phyloP scores from a whole-genome alignment of 352 stramenopile species.

The Pythium phragmitis region DNA sequence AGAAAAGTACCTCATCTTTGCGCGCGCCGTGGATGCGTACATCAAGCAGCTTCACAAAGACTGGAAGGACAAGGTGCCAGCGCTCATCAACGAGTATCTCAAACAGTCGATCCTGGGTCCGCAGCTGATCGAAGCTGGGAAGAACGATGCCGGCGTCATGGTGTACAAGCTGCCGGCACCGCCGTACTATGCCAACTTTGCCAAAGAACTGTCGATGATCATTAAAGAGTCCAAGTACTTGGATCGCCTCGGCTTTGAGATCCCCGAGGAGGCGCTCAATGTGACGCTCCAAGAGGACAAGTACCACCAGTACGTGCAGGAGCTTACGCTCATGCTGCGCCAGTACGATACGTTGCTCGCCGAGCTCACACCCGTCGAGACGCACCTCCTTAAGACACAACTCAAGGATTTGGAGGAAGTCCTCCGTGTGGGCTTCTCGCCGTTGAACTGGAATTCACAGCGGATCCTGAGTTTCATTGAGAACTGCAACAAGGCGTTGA shows the following conservation, averaged over 20 bases:
- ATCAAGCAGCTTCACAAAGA: conserved; percentile 92
- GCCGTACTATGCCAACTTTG: conserved; percentile 94
- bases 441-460: conserved; percentile 97
- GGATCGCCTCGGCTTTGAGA: conserved; percentile 94
- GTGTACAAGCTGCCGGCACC: conserved; percentile 85
- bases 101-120: conserved; percentile 92
- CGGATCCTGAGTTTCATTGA: conserved; percentile 95
- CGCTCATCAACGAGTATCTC: conserved; percentile 91
- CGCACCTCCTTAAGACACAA: conserved; percentile 85
- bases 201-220: conserved; percentile 90
- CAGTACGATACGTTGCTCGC: conserved; percentile 88
- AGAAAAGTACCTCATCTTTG: conserved; percentile 93
- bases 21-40: conserved; percentile 90
- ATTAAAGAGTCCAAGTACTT: conserved; percentile 97
- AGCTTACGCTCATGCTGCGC: conserved; percentile 90
- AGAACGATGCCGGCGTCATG: conserved; percentile 73
- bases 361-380: conserved; percentile 89
- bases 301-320: conserved; percentile 93
- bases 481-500: conserved; percentile 90
- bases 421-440: conserved; percentile 89
- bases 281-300: conserved; percentile 96
- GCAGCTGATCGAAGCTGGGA: conserved; percentile 71
- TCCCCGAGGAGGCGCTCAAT: conserved; percentile 93
- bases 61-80: conserved; percentile 88
- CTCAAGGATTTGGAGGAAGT: conserved; percentile 88